Conservation (phyloP, 805 yeast genomes). For the Starmera caribaea region DNA sequence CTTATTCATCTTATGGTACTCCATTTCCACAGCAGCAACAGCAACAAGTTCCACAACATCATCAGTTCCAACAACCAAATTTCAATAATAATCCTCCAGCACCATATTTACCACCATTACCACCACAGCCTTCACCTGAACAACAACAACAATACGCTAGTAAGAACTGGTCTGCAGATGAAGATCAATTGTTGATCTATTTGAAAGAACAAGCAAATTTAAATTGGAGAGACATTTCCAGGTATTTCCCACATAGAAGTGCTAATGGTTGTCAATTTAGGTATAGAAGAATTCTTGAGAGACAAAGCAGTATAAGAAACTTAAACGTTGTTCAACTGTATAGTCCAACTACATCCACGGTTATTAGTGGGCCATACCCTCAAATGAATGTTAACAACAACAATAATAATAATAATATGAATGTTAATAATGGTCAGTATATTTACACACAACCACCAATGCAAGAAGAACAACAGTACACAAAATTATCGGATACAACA, state of each 20-base stretch:
- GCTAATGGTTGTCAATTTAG: constrained; percentile 73
- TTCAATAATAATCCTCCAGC: not conserved
- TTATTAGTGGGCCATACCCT: too few relatives aligned
- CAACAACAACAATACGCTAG: not conserved
- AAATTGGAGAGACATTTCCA: constrained; percentile 71
- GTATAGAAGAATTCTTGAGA: constrained; percentile 43
- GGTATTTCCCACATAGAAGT: constrained; percentile 57
- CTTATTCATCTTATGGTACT: not conserved
- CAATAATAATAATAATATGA: too few relatives aligned
- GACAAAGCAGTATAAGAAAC: too few relatives aligned
- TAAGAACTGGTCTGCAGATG: constrained; percentile 50
- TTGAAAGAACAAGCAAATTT: constrained; percentile 59
- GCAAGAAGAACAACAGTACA: too few relatives aligned
- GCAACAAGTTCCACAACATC: not conserved
- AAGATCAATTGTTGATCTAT: constrained; percentile 48
- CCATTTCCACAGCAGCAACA: not conserved
- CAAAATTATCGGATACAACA: too few relatives aligned
- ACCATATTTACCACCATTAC: not conserved
- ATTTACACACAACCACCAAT: too few relatives aligned
- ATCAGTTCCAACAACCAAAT: not conserved
- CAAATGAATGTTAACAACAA: too few relatives aligned
- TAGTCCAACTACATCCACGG: too few relatives aligned
- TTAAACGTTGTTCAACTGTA: too few relatives aligned
- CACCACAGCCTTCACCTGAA: not conserved
- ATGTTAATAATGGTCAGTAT: too few relatives aligned